These are phyloP conservation scores for Rhodamnia argentea DNA, from an alignment of 345 rosid genomes.

Conservation along the genomic window DNA sequence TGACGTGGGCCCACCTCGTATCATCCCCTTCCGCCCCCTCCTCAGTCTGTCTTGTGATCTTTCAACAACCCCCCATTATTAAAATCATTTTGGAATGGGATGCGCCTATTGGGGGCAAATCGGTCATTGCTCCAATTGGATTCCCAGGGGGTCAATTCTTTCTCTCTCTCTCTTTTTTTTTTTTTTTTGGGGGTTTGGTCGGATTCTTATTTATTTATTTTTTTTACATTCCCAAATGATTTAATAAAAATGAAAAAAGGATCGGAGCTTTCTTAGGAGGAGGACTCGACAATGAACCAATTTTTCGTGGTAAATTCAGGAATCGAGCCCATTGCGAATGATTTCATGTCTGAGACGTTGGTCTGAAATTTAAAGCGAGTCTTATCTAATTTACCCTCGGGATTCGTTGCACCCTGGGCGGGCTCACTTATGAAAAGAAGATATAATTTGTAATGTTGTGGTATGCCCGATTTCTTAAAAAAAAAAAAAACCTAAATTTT, in stretches of 20 bases:
- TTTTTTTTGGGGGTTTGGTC: background rate
- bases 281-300: background rate
- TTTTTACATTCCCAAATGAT: background rate
- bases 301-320: background rate
- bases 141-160: background rate
- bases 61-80: background rate
- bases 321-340: background rate
- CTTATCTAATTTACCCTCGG: background rate
- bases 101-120: background rate
- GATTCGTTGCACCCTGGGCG: accelerated
- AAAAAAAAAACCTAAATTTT: background rate
- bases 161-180: background rate
- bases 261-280: background rate
- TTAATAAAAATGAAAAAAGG: background rate
- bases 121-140: background rate
- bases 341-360: background rate
- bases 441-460: too few species aligned
- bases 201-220: background rate
- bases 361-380: background rate
- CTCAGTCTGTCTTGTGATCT: background rate
- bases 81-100: background rate
- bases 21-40: background rate
- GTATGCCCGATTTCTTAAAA: background rate
- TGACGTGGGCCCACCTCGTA: background rate
- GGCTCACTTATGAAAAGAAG: background rate